Evolutionary conservation across 306 rosid species (phyloP), one percentile per base, ranked within the genome.

Genomic region (Begonia loranthoides): DNA sequence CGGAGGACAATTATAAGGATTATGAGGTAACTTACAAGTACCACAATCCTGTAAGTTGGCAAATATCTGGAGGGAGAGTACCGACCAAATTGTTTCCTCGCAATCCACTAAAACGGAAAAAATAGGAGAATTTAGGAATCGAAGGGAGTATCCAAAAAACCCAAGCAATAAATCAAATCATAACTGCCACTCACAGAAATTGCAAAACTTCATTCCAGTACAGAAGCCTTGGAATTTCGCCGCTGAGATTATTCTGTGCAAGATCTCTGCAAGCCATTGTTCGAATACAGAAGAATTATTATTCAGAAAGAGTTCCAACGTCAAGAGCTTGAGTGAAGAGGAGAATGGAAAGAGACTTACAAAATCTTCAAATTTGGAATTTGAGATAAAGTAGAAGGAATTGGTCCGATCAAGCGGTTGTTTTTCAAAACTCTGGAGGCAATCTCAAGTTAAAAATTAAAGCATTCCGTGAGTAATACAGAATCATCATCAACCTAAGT

Each of bases 151-250:
- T 28, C 36, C 3, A 28, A 28, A 28, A 28, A 28, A 28, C 22
- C 22, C 3, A 28, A 3, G 36, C 36, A 28, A 8, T 28, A 7
- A 28, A 28, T 28, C 36, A 8, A 28, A 28, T 28, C 36, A 7
- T 28, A 7, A 7, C 6, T 12, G 2, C 51, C 45, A 77, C 99
- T 87, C 70, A 92, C 99, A 92, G 81, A 75, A 87, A 92, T 28
- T 92, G 99, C 57, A 92, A 59, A 66, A 92, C 99, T 75, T 92
- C 99, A 59, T 87, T 92, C 99, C 99, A 92, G 69, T 92, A 87
- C 50, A 92, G 69, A 34, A 92, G 99, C 74, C 94, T 83, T 22
- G 99, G 99, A 58, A 92, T 92, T 63, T 92, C 99, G 38, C 96
- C 99, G 12, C 66, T 83, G 17, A 92, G 94, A 75, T 73, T 81